Percentiles rank a stretch among this genome's conserved stretches.
Conservation (phyloP, 495 filamentous ascomycete species). For the Penicillium soppii region DNA sequence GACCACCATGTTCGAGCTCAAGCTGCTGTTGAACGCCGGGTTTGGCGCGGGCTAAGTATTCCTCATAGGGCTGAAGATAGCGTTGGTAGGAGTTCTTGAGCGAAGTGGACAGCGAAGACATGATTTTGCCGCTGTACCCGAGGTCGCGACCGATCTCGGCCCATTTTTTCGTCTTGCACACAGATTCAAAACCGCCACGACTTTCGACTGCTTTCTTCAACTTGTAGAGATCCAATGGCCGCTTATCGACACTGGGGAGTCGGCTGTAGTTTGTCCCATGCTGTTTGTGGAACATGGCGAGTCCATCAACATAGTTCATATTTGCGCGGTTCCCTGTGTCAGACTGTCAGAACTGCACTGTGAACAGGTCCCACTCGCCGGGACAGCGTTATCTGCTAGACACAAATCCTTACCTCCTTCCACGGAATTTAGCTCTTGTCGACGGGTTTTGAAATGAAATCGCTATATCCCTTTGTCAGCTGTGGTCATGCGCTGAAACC, state of each 20-base stretch:
- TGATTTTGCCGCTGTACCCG: conserved; percentile 99
- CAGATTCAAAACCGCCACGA: conserved; percentile 88
- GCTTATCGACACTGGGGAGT: conserved; percentile 95
- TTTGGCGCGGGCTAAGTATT: conserved; percentile 88
- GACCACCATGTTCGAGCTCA: conserved; percentile 90
- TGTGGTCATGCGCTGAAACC: neutral
- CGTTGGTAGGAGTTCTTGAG: conserved; percentile 97
- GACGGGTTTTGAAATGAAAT: conserved; percentile 95
- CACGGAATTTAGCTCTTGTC: conserved; percentile 96
- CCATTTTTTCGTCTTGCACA: conserved; percentile 99
- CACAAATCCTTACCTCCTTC: conserved; percentile 82
- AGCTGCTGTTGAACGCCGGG: conserved; percentile 96
- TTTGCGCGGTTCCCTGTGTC: conserved; percentile 84
- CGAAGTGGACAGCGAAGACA: conserved; percentile 98
- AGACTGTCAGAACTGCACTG: conserved; percentile 37
- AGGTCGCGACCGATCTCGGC: conserved; percentile 96
- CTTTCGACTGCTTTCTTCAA: conserved; percentile 95
- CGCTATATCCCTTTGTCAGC: conserved; percentile 51
- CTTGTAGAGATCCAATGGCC: conserved; percentile 91
- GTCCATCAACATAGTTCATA: conserved; percentile 91
- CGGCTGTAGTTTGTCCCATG: conserved; percentile 92
- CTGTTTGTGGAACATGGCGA: conserved; percentile 95
- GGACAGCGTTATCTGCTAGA: conserved; percentile 32
- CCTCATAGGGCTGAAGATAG: conserved; percentile 95
- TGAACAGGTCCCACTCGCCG: conserved; percentile 27